Evolutionary conservation across 306 rosid genomes (phyloP), one percentile per base, ranked within the genome.

Genomic region (Fragaria vesca): DNA sequence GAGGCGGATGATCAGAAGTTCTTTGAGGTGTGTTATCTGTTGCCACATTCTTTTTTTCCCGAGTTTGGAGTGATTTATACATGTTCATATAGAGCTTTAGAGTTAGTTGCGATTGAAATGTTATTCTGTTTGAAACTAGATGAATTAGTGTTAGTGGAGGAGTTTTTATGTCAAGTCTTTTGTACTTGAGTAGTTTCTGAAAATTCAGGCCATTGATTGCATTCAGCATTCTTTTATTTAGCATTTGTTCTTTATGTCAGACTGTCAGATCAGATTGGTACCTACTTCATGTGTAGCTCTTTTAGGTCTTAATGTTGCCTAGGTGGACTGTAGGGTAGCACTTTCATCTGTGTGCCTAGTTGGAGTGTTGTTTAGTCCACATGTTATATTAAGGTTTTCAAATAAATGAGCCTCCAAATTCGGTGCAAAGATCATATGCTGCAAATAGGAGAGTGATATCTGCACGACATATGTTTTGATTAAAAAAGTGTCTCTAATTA

Each of bases 1-100:
- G 0, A 85, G 82, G 68, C 78, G 87, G 83, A 83, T 82, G 58
- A 91, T 91, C 69, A 85, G 92, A 82, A 89, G 83, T 47, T 89
- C 97, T 61, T 84, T 92, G 69, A 92, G 98, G 98, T 95, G 77
- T 85, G 66, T 65, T 60, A 32, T 75, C 28, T 74, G 24, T 26
- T 7, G 57, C 69, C 58, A 4, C 48, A 66, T 73, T 26, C 20
- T 36, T 42, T 67, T 36, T 32, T 72, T 50, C 15, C 9, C 62
- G 2, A 65, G 58, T 58, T n/a, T 36, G 3, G 48, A 30, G 42
- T 34, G 52, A 43, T 58, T 68, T 26, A 20, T 66, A 24, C 61
- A 38, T 18, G 20, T 69, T 26, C 43, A n/a, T 74, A 4, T 34
- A 26, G 30, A 32, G 72, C 20, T 32, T 24, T 83, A 0, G 4